Conservation (phyloP, 371 early-diverging fungal genomes). For the Circinella minor region DNA sequence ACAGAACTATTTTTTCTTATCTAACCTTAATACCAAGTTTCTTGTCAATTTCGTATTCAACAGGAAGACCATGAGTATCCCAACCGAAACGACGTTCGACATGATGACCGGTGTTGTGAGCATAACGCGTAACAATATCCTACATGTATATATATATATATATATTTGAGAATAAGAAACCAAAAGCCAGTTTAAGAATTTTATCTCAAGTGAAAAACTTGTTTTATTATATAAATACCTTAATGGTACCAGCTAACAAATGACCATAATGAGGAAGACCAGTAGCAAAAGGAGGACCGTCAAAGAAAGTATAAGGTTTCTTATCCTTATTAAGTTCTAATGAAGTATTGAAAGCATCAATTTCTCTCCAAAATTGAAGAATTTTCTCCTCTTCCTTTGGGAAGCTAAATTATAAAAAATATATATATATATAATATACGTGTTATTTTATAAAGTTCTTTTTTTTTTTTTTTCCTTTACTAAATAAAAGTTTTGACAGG, state of each 20-base stretch:
- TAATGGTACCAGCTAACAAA: slow-evolving; percentile 99
- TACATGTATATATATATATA: slow-evolving; percentile 15
- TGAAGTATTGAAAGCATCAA: slow-evolving; percentile 97
- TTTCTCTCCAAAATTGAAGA: slow-evolving; percentile 96
- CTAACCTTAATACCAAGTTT: slow-evolving; percentile 82
- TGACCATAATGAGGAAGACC: slow-evolving; percentile 99
- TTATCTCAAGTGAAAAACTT: too few species aligned
- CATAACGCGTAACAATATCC: slow-evolving; percentile 99
- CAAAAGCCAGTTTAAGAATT: too few species aligned
- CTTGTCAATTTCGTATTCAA: slow-evolving; percentile 99
- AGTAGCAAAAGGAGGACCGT: slow-evolving; percentile 99
- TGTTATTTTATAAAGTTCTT: background rate
- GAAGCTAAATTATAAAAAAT: slow-evolving; percentile 72
- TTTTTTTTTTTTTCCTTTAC: slow-evolving; percentile 6
- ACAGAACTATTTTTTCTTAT: slow-evolving; percentile 11
- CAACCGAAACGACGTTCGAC: slow-evolving; percentile 99
- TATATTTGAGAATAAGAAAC: too few species aligned
- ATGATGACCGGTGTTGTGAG: slow-evolving; percentile 95
- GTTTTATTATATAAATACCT: slow-evolving; percentile 58
- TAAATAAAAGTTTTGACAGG: background rate
- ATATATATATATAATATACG: slow-evolving; percentile 1
- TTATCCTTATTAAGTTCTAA: slow-evolving; percentile 92
- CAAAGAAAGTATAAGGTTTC: slow-evolving; percentile 94
- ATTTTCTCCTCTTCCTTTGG: slow-evolving; percentile 97
- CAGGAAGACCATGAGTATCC: slow-evolving; percentile 99